A percentile compares a stretch with the other conserved stretches of the same genome.
Conservation (phyloP, 1,284 basidiomycete species). For the Xerocomus amazonicus region DNA sequence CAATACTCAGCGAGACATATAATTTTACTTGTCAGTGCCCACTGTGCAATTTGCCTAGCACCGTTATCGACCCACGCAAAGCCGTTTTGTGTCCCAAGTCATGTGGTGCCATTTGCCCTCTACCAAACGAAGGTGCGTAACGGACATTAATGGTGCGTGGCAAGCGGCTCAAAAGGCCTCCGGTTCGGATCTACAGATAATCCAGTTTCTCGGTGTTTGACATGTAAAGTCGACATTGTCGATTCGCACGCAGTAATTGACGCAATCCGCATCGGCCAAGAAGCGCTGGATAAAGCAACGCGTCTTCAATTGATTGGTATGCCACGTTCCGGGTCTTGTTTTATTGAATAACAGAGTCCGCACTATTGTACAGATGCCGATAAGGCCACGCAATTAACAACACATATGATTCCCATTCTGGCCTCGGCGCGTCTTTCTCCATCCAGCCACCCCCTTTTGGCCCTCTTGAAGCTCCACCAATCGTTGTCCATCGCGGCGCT, state of each 20-base stretch:
- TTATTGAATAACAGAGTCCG: neutral
- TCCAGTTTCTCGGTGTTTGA: constrained; percentile 48
- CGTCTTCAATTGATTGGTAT: constrained; percentile 50
- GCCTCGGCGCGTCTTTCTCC: constrained; percentile 51
- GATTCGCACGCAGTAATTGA: constrained; percentile 55
- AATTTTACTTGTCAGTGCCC: constrained; percentile 75
- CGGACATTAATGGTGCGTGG: constrained; percentile 10
- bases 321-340: constrained; percentile 24
- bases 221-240: constrained; percentile 52
- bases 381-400: constrained; percentile 58
- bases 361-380: constrained; percentile 42
- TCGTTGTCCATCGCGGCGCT: constrained; percentile 60
- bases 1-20: constrained; percentile 69
- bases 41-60: constrained; percentile 43
- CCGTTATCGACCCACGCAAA: constrained; percentile 62
- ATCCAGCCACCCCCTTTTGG: constrained; percentile 74
- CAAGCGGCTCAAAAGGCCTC: neutral
- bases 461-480: constrained; percentile 65
- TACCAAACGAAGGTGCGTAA: constrained; percentile 53
- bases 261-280: constrained; percentile 60
- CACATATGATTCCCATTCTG: constrained; percentile 62
- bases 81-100: constrained; percentile 62
- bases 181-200: constrained; percentile 37
- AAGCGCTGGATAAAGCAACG: constrained; percentile 68
- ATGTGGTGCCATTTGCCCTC: constrained; percentile 58